A percentile compares a stretch with the other conserved stretches of the same genome.
Evolutionary conservation across 176 grass and related monocot genomes (phyloP).

Genomic region (Phoenix dactylifera): DNA sequence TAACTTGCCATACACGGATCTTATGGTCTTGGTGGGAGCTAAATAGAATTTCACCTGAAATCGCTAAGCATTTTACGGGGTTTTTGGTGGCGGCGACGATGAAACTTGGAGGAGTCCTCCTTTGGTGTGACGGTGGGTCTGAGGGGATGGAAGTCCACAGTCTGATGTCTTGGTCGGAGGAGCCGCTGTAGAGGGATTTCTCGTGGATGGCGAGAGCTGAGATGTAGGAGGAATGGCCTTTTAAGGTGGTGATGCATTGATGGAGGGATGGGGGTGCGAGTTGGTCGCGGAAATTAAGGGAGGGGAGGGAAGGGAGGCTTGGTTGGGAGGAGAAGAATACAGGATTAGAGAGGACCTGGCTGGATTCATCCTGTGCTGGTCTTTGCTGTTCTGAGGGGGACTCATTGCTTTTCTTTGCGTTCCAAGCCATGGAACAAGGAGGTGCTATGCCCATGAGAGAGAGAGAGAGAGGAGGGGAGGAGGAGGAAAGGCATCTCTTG

Average conservation of each 20-base stretch:
- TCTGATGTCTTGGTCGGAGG: constrained; percentile 42
- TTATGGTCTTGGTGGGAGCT: constrained; percentile 69
- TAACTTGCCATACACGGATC: constrained; percentile 47
- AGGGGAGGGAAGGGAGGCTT: constrained; percentile 17
- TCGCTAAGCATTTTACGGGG: constrained; percentile 41
- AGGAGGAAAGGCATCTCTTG: no score
- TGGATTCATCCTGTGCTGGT: neutral
- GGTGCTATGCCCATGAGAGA: no score
- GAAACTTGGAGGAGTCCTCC: neutral
- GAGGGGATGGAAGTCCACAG: constrained; percentile 23
- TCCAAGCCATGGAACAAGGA: no score
- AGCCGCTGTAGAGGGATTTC: constrained; percentile 29
- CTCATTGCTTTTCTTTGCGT: no score
- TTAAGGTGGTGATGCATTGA: constrained; percentile 42
- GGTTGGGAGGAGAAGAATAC: neutral
- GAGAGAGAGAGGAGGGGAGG: no score
- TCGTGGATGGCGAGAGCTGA: constrained; percentile 33
- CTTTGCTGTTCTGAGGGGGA: no score
- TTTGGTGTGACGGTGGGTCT: neutral
- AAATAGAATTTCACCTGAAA: constrained; percentile 27
- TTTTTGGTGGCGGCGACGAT: constrained; percentile 25
- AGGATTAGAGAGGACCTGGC: neutral
- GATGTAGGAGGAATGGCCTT: constrained; percentile 50
- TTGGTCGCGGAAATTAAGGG: constrained; percentile 3
- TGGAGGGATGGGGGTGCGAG: constrained; percentile 2